Base-by-base conservation (phyloP, 2,329 filamentous ascomycete genomes). In the Chrysoporthe puriensis region DNA sequence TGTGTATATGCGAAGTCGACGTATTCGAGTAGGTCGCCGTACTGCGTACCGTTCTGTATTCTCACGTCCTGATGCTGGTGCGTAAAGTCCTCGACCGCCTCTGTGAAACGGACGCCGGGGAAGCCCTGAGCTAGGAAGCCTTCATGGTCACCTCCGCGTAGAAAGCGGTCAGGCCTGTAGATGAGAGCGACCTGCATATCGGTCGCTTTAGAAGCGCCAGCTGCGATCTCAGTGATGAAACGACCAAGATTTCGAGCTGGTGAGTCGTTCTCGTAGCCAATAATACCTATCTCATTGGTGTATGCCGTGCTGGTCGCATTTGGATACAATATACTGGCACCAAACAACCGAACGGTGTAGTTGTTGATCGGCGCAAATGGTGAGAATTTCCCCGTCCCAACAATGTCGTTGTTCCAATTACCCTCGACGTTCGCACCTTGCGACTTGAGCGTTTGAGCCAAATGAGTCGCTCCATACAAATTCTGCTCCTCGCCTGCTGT, bases 401-500 rank as follows among this genome's bases (percentile, higher is more conserved):
- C 82, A 66, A 87, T 86, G 74, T 88, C 85, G 76, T 85, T 84
- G 70, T 83, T 88, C 65, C 85, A 80, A 80, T 87, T 86, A 16
- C 81, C 86, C 74, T 86, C 84, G 3, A 88, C 84, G 72, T 87
- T 83, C 9, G 81, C 81, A 59, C 78, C 83, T 6, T 80, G 76
- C 71, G 86, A 85, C 43, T 81, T 82, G 62, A 86, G 81, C 0
- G 81, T 84, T 71, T 84, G 80, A 1, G 86, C 86, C 5, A 88
- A 77, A 74, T 83, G 83, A 3, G 77, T 76, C 4, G 84, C 77
- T 3, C 86, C 86, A 64, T 84, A 84, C 2, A 88, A 79, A 5
- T 78, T 79, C 76, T 88, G 86, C 70, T 88, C 86, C 74, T 88
- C 86, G 16, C 85, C 86, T 1, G 86, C 84, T 2, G 86, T 84